These are phyloP conservation scores for Avena sativa DNA, from an alignment of 176 grass and related monocot genomes.

Conservation along the genomic window DNA sequence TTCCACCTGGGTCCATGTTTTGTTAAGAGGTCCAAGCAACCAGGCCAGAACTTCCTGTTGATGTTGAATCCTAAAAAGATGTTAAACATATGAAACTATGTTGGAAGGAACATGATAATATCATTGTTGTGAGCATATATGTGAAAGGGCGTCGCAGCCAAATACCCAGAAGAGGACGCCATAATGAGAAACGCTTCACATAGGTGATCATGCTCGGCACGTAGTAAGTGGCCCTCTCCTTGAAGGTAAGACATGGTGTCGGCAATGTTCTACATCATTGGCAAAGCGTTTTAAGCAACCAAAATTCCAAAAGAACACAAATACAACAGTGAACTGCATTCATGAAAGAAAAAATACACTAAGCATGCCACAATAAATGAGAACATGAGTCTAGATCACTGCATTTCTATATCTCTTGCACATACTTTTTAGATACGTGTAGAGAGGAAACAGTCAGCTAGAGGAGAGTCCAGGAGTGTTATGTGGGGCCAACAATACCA, in stretches of 20 bases:
- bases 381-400: neutral
- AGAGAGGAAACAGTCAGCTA: neutral
- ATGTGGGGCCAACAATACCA: too few relatives aligned
- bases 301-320: constrained; percentile 28
- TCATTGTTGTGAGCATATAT: neutral
- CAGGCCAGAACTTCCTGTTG: constrained; percentile 97
- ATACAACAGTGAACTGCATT: neutral
- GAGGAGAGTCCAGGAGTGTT: neutral
- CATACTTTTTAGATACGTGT: neutral
- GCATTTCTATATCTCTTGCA: constrained; percentile 29
- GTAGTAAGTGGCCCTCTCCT: constrained; percentile 78
- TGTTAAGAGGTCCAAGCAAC: constrained; percentile 92
- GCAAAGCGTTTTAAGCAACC: constrained; percentile 28
- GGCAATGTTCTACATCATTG: constrained; percentile 75
- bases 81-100: constrained; percentile 33
- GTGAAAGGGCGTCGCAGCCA: constrained; percentile 28
- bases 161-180: constrained; percentile 92
- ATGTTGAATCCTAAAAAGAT: constrained; percentile 76
- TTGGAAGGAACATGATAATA: constrained; percentile 34
- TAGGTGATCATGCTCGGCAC: constrained; percentile 94
- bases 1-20: constrained; percentile 82
- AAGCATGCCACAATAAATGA: constrained; percentile 37
- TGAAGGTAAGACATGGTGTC: constrained; percentile 97
- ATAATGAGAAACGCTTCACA: constrained; percentile 99
- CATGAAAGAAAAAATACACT: constrained; percentile 21